Evolutionary conservation across 805 yeast genomes (phyloP), one percentile per base, ranked within the genome.

Genomic region (Sugiyamaella lignohabitans): DNA sequence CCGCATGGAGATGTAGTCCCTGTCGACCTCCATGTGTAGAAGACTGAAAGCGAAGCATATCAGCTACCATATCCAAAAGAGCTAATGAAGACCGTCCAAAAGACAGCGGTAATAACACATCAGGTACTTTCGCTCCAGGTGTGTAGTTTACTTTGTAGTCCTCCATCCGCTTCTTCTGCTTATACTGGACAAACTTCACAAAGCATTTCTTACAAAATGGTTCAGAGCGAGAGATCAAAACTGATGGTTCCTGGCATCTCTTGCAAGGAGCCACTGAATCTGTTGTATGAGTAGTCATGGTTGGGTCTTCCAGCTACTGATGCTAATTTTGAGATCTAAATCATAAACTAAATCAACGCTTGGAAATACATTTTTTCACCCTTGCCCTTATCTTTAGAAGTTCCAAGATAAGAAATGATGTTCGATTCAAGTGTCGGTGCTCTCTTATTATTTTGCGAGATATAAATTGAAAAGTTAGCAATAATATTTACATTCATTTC

Each of bases 121-220:
- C 67, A 38, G 59, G 50, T 8, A 11, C 30, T 3, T 65, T 68
- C 16, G 67, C 67, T 1, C 65, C 64, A 11, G 77, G 78, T 69
- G 64, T 66, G 48, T 74, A 87, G 56, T 80, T 75, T 19, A 84
- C 89, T 59, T 86, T 84, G 66, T 75, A 88, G 46, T 72, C 76
- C 11, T 84, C 88, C 87, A 91, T 79, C 58, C 75, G 84, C 58
- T 83, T 84, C 51, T 95, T 72, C 63, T 86, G 88, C 62, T 89
- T 89, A 20, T 86, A 81, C 48, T 82, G 73, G 32, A 89, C 71
- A 60, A 87, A 89, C 49, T 80, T 73, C 18, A 75, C 59, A 56
- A 87, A 91, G 63, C 98, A 89, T 1, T 52, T 47, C 21, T 68
- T 64, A 64, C 94, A 85, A 49, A 82, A 82, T 16, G 67, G 59